Evolutionary conservation across 2,329 filamentous ascomycete genomes (phyloP), one percentile per base, ranked within the genome.

Genomic region (Aspergillus alliaceus): DNA sequence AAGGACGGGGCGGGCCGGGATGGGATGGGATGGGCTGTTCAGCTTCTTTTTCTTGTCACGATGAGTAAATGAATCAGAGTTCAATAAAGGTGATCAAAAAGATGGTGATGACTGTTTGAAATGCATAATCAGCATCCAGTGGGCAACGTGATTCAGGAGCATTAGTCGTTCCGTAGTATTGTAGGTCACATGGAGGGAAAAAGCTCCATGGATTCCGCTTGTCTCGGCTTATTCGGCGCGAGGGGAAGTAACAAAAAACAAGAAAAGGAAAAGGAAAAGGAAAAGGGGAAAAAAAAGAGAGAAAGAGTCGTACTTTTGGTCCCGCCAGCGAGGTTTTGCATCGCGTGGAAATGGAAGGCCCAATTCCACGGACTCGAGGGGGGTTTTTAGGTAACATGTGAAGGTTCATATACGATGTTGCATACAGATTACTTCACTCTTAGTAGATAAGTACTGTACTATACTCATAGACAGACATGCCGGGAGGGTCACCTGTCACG

Each of bases 321-420:
- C 51, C 51, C 51, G 12, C 32, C 18, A 42, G 22, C 46, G 44
- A 54, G 46, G 35, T 20, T 50, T 48, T 40, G 29, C 15, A 9
- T 29, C 48, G 54, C 48, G 54, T 56, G 54, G 47, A 56, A 49
- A 42, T 46, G 54, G 6, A 31, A 27, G 32, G 39, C 39, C 54
- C 27, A 18, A 22, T 46, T 46, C 54, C 44, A 35, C 53, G 34
- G 53, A 39, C 44, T 40, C 53, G 44, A 50, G 53, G 44, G 20
- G n/a, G n/a, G n/a, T n/a, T n/a, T n/a, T n/a, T 29, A 5, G 5
- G 27, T 29, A 29, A 32, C 54, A 56, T 56, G 48, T 56, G 48
- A 56, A 32, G 39, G 14, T 18, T 11, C 3, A 29, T 18, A 32
- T 32, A 48, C 27, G 27, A 32, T 32, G 27, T 48, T 32, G 44